Evolutionary conservation across 148 eudicot species (phyloP), one percentile per base, ranked within the genome.

Genomic region (Fallopia convolvulus): DNA sequence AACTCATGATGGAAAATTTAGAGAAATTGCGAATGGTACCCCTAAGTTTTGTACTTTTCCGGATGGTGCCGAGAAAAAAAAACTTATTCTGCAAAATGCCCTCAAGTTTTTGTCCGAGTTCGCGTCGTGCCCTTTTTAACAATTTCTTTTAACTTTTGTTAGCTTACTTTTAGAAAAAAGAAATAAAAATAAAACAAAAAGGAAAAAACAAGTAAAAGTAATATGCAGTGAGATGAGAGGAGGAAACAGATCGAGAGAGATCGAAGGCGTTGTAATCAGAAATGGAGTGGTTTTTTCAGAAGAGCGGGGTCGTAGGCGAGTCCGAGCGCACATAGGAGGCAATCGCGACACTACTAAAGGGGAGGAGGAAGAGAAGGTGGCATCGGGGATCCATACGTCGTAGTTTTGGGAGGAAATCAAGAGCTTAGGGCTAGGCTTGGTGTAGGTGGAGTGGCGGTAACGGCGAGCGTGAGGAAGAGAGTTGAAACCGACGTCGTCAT

Each of bases 321-420:
- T 0, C 99, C 97, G 55, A 92, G 77, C 32, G 85, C 90, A n/a
- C 79, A 77, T 60, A 92, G 89, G 36, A 92, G 86, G n/a, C 89
- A 86, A 73, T 82, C 74, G n/a, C 96, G 97, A 50, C 97, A 96
- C 60, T 94, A 91, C n/a, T 90, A 84, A 6, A 94, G n/a, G 87
- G 5, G 96, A 90, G 49, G 88, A 80, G n/a, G 93, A 90, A 47
- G 86, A 84, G 13, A 63, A 63, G 70, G 70, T 40, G 39, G 97
- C 90, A 47, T 87, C 87, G 6, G 97, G 88, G 81, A 83, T 80
- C 98, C 98, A 94, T 4, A 90, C 77, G 60, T 92, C 98, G 75
- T 90, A 94, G 85, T 80, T 85, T 10, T 77, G 80, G 8, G 84
- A 84, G 41, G 81, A 84, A 79, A 53, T 77, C 32, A 93, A 83